A percentile compares a stretch with the other conserved stretches of the same genome.
phyloP scores from a whole-genome alignment of 441 rosid genomes.

The Corymbia citriodora region DNA sequence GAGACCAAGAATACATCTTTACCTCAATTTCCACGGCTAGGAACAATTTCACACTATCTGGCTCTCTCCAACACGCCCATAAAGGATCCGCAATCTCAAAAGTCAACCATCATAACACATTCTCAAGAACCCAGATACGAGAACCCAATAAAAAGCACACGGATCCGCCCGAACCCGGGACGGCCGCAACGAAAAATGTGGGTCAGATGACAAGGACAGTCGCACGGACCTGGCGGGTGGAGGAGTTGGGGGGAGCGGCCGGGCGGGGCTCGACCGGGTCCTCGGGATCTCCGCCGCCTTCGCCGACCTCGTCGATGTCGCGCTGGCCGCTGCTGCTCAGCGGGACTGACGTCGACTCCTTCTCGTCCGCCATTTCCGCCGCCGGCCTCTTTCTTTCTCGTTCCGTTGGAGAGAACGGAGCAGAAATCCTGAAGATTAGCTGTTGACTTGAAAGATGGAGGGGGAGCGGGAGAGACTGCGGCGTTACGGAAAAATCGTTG shows the following conservation, averaged over 20 bases:
- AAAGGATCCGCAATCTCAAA: neutral
- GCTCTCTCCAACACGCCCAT: neutral
- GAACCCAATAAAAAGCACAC: neutral
- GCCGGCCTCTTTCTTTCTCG: neutral
- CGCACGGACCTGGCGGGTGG: conserved; percentile 49
- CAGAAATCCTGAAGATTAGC: neutral
- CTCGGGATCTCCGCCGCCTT: conserved; percentile 31
- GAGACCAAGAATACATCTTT: neutral
- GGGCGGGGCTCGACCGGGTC: conserved; percentile 53
- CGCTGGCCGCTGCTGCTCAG: conserved; percentile 35
- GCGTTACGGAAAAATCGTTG: neutral
- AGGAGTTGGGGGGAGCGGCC: conserved; percentile 43
- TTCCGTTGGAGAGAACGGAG: neutral
- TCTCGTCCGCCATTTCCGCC: conserved; percentile 49
- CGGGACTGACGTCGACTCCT: conserved; percentile 51
- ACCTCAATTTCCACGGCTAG: neutral
- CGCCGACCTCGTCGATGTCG: conserved; percentile 23
- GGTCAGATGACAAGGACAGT: neutral
- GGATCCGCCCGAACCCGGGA: neutral
- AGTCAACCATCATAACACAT: neutral
- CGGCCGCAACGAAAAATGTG: neutral
- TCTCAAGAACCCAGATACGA: neutral
- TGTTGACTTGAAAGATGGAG: neutral
- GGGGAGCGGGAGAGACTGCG: neutral
- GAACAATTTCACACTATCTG: neutral